Conservation (phyloP, 2,329 filamentous ascomycete species). For the Nemania sp. region DNA sequence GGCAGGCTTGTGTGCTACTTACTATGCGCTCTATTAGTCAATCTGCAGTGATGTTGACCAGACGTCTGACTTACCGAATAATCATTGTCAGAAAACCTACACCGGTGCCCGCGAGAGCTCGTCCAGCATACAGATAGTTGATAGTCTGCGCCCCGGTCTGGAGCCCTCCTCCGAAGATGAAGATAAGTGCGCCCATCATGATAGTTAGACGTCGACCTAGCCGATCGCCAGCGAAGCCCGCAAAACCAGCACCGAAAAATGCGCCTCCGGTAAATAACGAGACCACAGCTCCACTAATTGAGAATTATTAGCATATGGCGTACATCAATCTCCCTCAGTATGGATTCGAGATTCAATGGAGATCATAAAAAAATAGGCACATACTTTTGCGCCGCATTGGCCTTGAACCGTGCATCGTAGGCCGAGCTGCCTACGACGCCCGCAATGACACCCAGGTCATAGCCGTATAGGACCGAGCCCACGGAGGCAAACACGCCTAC, state of each 20-base stretch:
- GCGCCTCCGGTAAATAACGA: slow-evolving; percentile 75
- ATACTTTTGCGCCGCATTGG: slow-evolving; percentile 44
- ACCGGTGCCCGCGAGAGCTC: slow-evolving; percentile 68
- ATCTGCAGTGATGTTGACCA: not conserved
- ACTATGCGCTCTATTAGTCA: slow-evolving; percentile 15
- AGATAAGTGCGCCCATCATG: slow-evolving; percentile 69
- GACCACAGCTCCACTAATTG: slow-evolving; percentile 66
- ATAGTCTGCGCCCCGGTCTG: slow-evolving; percentile 68
- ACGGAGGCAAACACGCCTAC: slow-evolving; percentile 59
- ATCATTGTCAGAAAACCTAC: slow-evolving; percentile 51
- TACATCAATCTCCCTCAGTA: no score
- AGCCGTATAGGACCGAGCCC: slow-evolving; percentile 58
- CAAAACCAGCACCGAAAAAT: slow-evolving; percentile 64
- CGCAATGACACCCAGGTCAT: slow-evolving; percentile 58
- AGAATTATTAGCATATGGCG: slow-evolving; percentile 2
- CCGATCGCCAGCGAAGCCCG: slow-evolving; percentile 60
- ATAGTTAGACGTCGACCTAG: slow-evolving; percentile 70
- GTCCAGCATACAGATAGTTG: slow-evolving; percentile 69
- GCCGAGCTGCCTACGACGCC: slow-evolving; percentile 54
- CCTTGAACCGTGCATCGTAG: slow-evolving; percentile 47
- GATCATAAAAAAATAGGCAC: slow-evolving; percentile 10
- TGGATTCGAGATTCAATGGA: no score
- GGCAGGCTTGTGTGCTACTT: not conserved
- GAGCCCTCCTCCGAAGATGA: slow-evolving; percentile 71
- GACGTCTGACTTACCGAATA: slow-evolving; percentile 40